phyloP scores from a whole-genome alignment of 2,329 filamentous ascomycete species.

The Coniella lustricola region DNA sequence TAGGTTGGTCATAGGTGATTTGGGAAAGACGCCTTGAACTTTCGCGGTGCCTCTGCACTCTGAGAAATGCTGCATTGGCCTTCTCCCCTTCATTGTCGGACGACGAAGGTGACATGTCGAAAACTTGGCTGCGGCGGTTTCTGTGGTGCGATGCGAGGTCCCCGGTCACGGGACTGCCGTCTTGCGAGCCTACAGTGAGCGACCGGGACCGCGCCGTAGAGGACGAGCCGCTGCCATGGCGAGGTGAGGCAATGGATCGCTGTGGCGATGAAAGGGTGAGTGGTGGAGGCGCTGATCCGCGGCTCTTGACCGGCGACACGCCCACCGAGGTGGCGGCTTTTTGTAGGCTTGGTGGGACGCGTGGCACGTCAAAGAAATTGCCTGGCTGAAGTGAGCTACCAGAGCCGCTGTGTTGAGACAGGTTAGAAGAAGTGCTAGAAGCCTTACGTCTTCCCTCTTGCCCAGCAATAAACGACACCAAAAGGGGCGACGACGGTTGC shows the following conservation, averaged over 20 bases:
- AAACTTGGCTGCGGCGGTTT: slow-evolving; percentile 87
- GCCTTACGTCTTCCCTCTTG: slow-evolving; percentile 81
- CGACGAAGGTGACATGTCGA: slow-evolving; percentile 94
- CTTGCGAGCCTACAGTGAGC: slow-evolving; percentile 88
- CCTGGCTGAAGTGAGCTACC: slow-evolving; percentile 61
- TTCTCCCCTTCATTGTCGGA: slow-evolving; percentile 96
- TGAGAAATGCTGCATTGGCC: slow-evolving; percentile 72
- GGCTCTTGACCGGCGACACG: slow-evolving; percentile 51
- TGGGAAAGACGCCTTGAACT: slow-evolving; percentile 92
- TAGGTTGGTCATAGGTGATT: slow-evolving; percentile 77
- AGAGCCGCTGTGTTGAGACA: slow-evolving; percentile 64
- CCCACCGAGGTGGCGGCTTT: slow-evolving; percentile 51
- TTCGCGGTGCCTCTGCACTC: slow-evolving; percentile 89
- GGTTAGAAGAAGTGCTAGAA: slow-evolving; percentile 77
- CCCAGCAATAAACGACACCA: slow-evolving; percentile 91
- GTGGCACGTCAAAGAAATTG: slow-evolving; percentile 64
- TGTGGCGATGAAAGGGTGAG: slow-evolving; percentile 52
- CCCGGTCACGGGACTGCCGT: slow-evolving; percentile 68
- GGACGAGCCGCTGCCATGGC: slow-evolving; percentile 54
- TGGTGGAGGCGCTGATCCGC: slow-evolving; percentile 40
- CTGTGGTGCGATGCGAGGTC: slow-evolving; percentile 68
- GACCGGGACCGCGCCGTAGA: slow-evolving; percentile 66
- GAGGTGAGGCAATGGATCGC: slow-evolving; percentile 53
- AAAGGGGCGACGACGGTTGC: slow-evolving; percentile 75
- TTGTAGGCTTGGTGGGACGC: slow-evolving; percentile 51